Base-by-base conservation (phyloP, 495 filamentous ascomycete species). In the Clohesyomyces aquaticus region DNA sequence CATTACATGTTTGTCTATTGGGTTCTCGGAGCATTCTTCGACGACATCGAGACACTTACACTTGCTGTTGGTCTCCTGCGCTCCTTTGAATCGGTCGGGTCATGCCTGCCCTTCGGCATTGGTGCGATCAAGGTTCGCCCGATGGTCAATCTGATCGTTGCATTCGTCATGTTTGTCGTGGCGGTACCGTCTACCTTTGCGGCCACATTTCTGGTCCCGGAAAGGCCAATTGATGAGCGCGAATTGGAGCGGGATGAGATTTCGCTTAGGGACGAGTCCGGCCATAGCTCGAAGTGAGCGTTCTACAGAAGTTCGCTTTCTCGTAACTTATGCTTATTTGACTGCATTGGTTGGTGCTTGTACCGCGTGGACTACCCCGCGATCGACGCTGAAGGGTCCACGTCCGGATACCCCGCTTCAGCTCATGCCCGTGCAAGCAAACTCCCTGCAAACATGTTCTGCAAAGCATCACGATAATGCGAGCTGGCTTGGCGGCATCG, bases 1-100 rank as follows among this genome's bases (percentile, higher is more conserved):
- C 74, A 77, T 46, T 76, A 76, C 63, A 78, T 80, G 70, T 78
- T 77, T 66, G 71, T 76, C 28, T 83, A 83, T 66, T 81, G 79
- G 77, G 66, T 82, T 10, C 68, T 82, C 0, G 78, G 80, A 21
- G 77, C 77, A 2, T 82, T 81, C 68, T 79, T 81, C 38, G 75
- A 77, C 27, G 78, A 82, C 59, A 68, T 82, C 49, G 77, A 78
- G 62, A 79, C 75, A 0, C 27, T 82, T 27, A 77, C 81, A 0
- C 72, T 81, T 19, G 77, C 79, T 0, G 81, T 81, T 0, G 78
- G 79, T 0, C 75, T 83, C 27, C 66, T 83, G 11, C 68, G 81
- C 21, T 78, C 79, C 11, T 79, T 78, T 60, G 81, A 84, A 70
- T 77, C 73, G 1, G 57, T 84, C 8, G 81, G 81, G 2, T 79